Evolutionary conservation across 805 yeast genomes (phyloP).

Genomic region (Scheffersomyces coipomensis): DNA sequence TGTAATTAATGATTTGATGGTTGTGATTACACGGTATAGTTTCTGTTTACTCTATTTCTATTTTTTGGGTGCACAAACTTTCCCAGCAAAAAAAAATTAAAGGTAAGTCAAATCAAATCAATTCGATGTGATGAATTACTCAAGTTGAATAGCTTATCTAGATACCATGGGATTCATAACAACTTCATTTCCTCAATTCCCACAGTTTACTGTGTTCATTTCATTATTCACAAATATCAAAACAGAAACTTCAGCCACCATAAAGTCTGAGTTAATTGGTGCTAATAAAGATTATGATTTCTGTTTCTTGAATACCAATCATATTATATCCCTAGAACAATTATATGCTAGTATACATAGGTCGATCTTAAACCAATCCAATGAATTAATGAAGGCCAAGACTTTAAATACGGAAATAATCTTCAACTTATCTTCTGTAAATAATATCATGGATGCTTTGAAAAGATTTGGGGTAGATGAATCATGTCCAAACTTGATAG

Average conservation of each 20-base stretch:
- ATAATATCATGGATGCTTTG: constrained; percentile 70
- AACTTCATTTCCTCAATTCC: constrained; percentile 47
- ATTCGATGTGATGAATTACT: too few relatives aligned
- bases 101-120: too few relatives aligned
- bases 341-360: constrained; percentile 59
- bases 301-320: constrained; percentile 63
- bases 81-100: too few relatives aligned
- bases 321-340: constrained; percentile 61
- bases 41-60: too few relatives aligned
- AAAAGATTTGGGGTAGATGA: constrained; percentile 67
- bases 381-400: constrained; percentile 56
- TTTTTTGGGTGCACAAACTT: too few relatives aligned
- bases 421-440: constrained; percentile 65
- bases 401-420: constrained; percentile 71
- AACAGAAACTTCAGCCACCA: constrained; percentile 31
- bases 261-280: constrained; percentile 44
- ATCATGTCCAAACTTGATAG: constrained; percentile 44
- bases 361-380: constrained; percentile 50
- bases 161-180: not conserved
- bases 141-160: too few relatives aligned
- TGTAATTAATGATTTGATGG: too few relatives aligned
- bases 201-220: constrained; percentile 32
- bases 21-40: too few relatives aligned
- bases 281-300: constrained; percentile 52
- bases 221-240: constrained; percentile 46